Evolutionary conservation across 169 alveolate genomes (phyloP).

Genomic region (Cystoisospora suis): DNA sequence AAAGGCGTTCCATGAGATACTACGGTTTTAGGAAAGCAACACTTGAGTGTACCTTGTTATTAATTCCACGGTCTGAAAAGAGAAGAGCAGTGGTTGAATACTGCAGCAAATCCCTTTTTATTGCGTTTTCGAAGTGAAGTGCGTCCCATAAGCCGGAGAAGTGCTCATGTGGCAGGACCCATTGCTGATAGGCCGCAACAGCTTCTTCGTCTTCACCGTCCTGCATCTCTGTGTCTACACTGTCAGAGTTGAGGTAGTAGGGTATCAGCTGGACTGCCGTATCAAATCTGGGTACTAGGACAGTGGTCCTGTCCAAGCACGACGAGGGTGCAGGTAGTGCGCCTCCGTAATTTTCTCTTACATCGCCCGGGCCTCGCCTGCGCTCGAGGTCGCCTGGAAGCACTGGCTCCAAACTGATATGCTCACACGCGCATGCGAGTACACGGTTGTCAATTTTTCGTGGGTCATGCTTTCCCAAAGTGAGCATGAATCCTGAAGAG

Average conservation of each 20-base stretch:
- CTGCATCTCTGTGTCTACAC: background rate
- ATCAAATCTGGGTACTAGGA: slow-evolving; percentile 24
- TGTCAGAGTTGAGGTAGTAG: slow-evolving; percentile 23
- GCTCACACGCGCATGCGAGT: background rate
- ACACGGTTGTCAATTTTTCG: background rate
- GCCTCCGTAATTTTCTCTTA: no score
- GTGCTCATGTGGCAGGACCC: slow-evolving; percentile 76
- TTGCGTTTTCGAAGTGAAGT: slow-evolving; percentile 73
- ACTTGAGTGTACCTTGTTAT: slow-evolving; percentile 39
- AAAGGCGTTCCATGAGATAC: background rate
- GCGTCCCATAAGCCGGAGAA: slow-evolving; percentile 82
- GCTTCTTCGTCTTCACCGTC: background rate
- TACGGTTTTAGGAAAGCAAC: background rate
- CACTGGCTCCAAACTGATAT: slow-evolving; percentile 8
- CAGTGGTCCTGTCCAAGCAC: background rate
- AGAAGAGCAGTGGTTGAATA: slow-evolving; percentile 75
- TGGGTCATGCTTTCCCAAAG: slow-evolving; percentile 41
- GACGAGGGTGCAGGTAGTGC: background rate
- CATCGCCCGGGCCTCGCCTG: background rate
- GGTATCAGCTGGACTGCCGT: slow-evolving; percentile 8
- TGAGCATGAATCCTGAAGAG: slow-evolving; percentile 35
- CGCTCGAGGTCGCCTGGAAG: background rate
- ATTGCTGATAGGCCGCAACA: slow-evolving; percentile 66
- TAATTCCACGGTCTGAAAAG: slow-evolving; percentile 74
- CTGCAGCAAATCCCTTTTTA: slow-evolving; percentile 77